A percentile compares a stretch with the other conserved stretches of the same genome.
Evolutionary conservation across 2,329 filamentous ascomycete species (phyloP).

Genomic region (Penicillium sp.): DNA sequence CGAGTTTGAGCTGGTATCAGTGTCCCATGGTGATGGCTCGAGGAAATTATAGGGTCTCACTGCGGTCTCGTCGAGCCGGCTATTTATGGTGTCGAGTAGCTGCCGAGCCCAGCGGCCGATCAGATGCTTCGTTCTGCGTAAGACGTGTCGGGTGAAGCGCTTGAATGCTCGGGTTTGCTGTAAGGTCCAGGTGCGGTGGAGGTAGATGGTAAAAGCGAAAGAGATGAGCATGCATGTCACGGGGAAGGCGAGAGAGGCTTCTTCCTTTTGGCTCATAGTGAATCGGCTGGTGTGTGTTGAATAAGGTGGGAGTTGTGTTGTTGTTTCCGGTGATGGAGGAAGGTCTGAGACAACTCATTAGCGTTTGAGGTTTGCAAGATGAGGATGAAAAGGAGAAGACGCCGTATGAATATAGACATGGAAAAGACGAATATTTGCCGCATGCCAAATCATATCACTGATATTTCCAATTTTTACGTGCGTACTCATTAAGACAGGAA

Average conservation of each 20-base stretch:
- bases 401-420: no score
- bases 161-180: not conserved
- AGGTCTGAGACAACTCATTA: not conserved
- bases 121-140: not conserved
- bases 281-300: not conserved
- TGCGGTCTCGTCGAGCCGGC: not conserved
- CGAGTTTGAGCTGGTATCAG: not conserved
- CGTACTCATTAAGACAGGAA: no score
- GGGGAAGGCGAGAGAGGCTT: conserved; percentile 14
- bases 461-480: no score
- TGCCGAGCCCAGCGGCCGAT: not conserved
- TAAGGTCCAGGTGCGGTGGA: conserved; percentile 11
- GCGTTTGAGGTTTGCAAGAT: not conserved
- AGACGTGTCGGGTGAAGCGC: not conserved
- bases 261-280: not conserved
- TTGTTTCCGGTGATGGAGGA: not conserved
- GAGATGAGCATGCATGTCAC: conserved; percentile 26
- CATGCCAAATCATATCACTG: no score
- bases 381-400: no score
- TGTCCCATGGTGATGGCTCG: not conserved
- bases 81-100: not conserved
- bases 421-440: no score
- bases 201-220: conserved; percentile 17
- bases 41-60: not conserved
- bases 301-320: not conserved